Conservation (phyloP, 2,329 filamentous ascomycete genomes). For the Ploettnerulaceae sp. region DNA sequence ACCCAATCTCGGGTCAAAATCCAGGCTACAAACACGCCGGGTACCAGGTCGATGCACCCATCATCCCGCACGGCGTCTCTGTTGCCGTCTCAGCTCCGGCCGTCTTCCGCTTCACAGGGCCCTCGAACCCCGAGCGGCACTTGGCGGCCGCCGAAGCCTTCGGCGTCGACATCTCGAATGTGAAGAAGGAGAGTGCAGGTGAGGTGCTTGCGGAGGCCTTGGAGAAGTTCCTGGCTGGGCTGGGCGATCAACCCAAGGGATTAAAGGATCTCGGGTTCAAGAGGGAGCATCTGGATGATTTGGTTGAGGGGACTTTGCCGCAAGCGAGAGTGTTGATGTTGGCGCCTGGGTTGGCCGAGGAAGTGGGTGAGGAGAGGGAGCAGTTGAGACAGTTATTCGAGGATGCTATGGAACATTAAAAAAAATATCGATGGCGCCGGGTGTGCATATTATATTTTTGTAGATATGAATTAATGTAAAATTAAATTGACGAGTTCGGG, state of each 20-base stretch:
- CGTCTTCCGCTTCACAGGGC: conserved; percentile 87
- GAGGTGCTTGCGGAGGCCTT: conserved; percentile 83
- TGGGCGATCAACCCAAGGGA: conserved; percentile 88
- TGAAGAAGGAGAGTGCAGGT: conserved; percentile 84
- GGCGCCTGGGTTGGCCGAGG: conserved; percentile 72
- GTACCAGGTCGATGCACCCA: conserved; percentile 69
- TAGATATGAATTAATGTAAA: too few relatives aligned
- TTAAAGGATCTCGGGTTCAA: conserved; percentile 80
- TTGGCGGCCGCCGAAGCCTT: conserved; percentile 85
- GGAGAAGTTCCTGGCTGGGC: conserved; percentile 68
- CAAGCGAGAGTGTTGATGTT: conserved; percentile 88
- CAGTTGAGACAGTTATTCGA: conserved; percentile 69
- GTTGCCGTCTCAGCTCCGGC: conserved; percentile 91
- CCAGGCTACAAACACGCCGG: conserved; percentile 82
- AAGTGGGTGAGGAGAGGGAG: conserved; percentile 65
- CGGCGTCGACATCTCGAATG: conserved; percentile 81
- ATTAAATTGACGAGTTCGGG: too few relatives aligned
- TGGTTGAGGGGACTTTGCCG: conserved; percentile 93
- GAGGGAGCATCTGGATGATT: conserved; percentile 65
- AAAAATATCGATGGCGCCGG: neutral
- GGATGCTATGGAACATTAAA: conserved; percentile 48
- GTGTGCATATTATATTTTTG: too few relatives aligned
- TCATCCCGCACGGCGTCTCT: conserved; percentile 94
- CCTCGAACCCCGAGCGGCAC: conserved; percentile 90
- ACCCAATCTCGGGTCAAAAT: conserved; percentile 94